Evolutionary conservation across 1,284 basidiomycete species (phyloP).

Genomic region (Amylostereum areolatum): DNA sequence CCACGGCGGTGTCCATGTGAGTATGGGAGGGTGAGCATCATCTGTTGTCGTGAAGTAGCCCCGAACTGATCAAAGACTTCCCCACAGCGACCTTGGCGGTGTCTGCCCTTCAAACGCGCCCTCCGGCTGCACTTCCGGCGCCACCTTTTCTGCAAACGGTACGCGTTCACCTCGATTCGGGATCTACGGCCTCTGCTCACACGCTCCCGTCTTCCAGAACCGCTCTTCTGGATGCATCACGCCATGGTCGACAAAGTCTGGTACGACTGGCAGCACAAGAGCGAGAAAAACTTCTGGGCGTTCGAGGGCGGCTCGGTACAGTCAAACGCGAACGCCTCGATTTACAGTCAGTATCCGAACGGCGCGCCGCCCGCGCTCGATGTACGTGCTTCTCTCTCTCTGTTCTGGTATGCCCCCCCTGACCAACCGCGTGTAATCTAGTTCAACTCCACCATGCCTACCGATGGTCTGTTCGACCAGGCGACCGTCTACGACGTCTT

Average conservation of each 20-base stretch:
- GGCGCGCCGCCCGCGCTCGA: constrained; percentile 25
- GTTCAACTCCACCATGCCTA: constrained; percentile 23
- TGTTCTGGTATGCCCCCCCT: background rate
- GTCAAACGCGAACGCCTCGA: constrained; percentile 18
- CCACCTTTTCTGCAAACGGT: constrained; percentile 24
- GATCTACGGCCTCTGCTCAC: constrained; percentile 16
- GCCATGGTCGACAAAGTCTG: constrained; percentile 35
- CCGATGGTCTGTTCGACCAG: constrained; percentile 26
- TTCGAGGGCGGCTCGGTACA: constrained; percentile 27
- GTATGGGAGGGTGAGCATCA: constrained; percentile 22
- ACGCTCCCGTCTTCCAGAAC: constrained; percentile 10
- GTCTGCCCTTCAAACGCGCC: constrained; percentile 19
- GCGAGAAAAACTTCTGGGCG: constrained; percentile 20
- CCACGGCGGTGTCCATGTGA: constrained; percentile 22
- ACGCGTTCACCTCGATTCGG: constrained; percentile 24
- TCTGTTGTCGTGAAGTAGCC: background rate
- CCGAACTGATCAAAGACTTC: background rate
- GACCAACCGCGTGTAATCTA: constrained; percentile 2
- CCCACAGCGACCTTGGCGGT: constrained; percentile 21
- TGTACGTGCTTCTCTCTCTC: constrained; percentile 15
- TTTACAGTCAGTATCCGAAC: constrained; percentile 23
- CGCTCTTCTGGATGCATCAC: constrained; percentile 33
- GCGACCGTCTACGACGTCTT: constrained; percentile 24
- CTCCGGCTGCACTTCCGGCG: constrained; percentile 14
- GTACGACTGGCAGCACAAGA: constrained; percentile 30